phyloP scores from a whole-genome alignment of 2,329 filamentous ascomycete genomes.

The Beauveria caledonica region DNA sequence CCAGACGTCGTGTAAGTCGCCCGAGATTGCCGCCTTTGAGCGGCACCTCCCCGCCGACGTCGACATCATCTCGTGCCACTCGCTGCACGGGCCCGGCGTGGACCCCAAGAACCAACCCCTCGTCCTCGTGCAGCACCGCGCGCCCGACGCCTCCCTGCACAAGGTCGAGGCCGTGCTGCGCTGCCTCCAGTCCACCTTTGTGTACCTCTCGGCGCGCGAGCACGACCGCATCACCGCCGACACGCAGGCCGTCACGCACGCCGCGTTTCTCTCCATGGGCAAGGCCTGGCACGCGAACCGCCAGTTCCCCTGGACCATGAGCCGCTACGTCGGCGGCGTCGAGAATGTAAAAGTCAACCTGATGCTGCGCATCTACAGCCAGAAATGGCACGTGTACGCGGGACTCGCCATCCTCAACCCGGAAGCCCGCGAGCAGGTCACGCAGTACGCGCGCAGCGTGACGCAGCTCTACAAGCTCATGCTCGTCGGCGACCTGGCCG shows the following conservation, averaged over 20 bases:
- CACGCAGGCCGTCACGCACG: constrained; percentile 96
- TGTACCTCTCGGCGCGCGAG: constrained; percentile 76
- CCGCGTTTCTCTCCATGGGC: constrained; percentile 94
- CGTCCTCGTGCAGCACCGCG: constrained; percentile 88
- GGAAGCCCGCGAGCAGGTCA: constrained; percentile 82
- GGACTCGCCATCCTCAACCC: constrained; percentile 96
- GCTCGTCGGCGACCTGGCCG: constrained; percentile 72
- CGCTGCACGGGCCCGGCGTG: constrained; percentile 85
- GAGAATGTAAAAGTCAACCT: constrained; percentile 99
- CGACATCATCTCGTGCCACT: constrained; percentile 92
- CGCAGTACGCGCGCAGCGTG: constrained; percentile 85
- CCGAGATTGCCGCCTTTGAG: constrained; percentile 91
- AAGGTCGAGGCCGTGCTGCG: constrained; percentile 76
- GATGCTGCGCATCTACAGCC: constrained; percentile 91
- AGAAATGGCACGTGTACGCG: constrained; percentile 99
- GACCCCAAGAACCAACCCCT: constrained; percentile 84
- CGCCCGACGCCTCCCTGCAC: constrained; percentile 63
- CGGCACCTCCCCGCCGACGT: constrained; percentile 79
- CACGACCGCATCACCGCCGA: constrained; percentile 98
- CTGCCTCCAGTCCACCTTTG: constrained; percentile 77
- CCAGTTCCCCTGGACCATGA: constrained; percentile 94
- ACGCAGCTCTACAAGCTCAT: constrained; percentile 96
- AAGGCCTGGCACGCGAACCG: constrained; percentile 93
- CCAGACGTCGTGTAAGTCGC: constrained; percentile 96
- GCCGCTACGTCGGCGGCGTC: constrained; percentile 93